Percentiles rank a stretch among this genome's conserved stretches.
Evolutionary conservation across 2,329 filamentous ascomycete species (phyloP).

Genomic region (Aureobasidium subglaciale): DNA sequence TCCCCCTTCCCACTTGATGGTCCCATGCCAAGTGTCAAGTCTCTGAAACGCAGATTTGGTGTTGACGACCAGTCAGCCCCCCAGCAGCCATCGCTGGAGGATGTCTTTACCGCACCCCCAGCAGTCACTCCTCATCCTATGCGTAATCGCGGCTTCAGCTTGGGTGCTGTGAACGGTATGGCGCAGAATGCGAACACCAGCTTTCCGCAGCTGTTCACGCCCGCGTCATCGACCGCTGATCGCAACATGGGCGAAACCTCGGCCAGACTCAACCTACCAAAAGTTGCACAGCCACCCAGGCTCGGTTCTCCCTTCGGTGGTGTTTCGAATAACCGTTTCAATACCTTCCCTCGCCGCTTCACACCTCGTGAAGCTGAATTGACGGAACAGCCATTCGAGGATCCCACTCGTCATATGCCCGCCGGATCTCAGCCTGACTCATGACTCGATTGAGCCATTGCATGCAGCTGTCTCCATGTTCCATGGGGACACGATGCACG

Average conservation of each 20-base stretch:
- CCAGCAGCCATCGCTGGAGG: constrained; percentile 37
- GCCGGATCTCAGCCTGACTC: not conserved
- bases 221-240: constrained; percentile 27
- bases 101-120: constrained; percentile 40
- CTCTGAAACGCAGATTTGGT: constrained; percentile 52
- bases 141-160: constrained; percentile 55
- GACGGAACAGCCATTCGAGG: constrained; percentile 8
- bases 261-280: not conserved
- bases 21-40: constrained; percentile 43
- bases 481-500: constrained; percentile 1
- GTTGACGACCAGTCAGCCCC: constrained; percentile 37
- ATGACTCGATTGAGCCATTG: not conserved
- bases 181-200: constrained; percentile 35
- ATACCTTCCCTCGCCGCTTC: constrained; percentile 42
- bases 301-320: constrained; percentile 43
- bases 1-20: constrained; percentile 51
- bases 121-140: constrained; percentile 46
- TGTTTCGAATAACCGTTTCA: constrained; percentile 29
- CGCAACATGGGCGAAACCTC: constrained; percentile 23
- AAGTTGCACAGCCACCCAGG: constrained; percentile 30
- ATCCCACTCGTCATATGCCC: constrained; percentile 3
- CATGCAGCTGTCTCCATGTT: not conserved
- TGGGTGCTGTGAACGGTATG: constrained; percentile 45
- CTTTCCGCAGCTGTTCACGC: constrained; percentile 48
- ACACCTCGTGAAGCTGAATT: constrained; percentile 26